Evolutionary conservation across 2,329 filamentous ascomycete genomes (phyloP).

Genomic region (Aspergillus melleus): DNA sequence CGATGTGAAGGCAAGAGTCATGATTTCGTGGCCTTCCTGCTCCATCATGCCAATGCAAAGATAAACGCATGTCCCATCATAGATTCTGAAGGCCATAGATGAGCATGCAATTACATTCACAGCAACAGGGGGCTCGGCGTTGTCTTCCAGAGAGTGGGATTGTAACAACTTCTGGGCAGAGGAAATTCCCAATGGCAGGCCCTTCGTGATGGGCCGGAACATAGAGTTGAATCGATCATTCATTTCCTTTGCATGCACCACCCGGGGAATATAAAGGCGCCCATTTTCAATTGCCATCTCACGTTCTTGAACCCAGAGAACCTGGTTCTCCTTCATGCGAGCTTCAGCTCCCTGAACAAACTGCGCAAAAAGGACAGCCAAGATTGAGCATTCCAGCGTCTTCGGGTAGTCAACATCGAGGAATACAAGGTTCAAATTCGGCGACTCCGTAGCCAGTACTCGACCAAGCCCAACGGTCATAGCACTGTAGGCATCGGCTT

Average conservation of each 20-base stretch:
- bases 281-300: not conserved
- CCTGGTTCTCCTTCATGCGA: not conserved
- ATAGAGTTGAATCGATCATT: not conserved
- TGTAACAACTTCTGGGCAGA: not conserved
- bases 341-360: not conserved
- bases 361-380: not conserved
- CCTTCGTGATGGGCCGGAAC: not conserved
- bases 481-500: not conserved
- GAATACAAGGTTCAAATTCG: not conserved
- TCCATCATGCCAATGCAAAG: not conserved
- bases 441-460: not conserved
- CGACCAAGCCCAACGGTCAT: not conserved
- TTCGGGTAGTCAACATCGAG: not conserved
- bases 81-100: not conserved
- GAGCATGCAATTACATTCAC: not conserved
- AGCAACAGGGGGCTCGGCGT: not conserved
- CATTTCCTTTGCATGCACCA: not conserved
- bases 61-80: not conserved
- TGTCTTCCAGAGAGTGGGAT: not conserved
- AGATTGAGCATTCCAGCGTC: not conserved
- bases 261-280: not conserved
- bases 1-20: not conserved
- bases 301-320: not conserved
- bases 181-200: not conserved
- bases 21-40: not conserved